These are phyloP conservation scores for Calonectria montana DNA, from an alignment of 2,329 filamentous ascomycete genomes.

Conservation along the genomic window DNA sequence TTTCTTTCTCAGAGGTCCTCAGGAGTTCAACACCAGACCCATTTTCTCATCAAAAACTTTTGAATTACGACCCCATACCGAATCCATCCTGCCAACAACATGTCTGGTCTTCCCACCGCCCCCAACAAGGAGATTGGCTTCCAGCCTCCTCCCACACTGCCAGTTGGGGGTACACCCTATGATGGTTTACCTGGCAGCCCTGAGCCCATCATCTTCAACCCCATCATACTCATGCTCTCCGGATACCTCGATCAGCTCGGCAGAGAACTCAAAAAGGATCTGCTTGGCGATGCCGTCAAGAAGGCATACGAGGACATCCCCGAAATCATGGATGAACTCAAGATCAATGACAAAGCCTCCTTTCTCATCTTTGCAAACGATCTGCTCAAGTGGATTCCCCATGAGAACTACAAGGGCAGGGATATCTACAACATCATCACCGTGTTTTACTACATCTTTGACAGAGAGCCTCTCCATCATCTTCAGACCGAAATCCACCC, in stretches of 20 bases:
- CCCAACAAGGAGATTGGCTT: constrained; percentile 35
- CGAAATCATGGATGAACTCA: constrained; percentile 36
- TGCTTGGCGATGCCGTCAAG: constrained; percentile 25
- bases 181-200: background rate
- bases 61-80: background rate
- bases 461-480: constrained; percentile 44
- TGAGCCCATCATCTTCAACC: constrained; percentile 29
- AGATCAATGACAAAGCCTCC: constrained; percentile 29
- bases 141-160: constrained; percentile 31
- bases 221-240: constrained; percentile 36
- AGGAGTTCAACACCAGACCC: background rate
- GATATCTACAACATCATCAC: constrained; percentile 51
- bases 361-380: constrained; percentile 44
- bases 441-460: constrained; percentile 55
- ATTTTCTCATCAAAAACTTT: background rate
- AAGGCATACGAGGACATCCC: constrained; percentile 31
- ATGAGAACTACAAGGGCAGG: constrained; percentile 47
- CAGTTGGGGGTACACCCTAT: background rate
- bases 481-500: constrained; percentile 44
- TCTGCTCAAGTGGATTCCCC: constrained; percentile 51
- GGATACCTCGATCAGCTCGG: constrained; percentile 26
- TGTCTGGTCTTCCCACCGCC: constrained; percentile 40
- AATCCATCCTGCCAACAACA: constrained; percentile 7
- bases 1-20: background rate
- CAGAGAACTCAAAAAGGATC: background rate